Conservation (phyloP, 2,329 filamentous ascomycete species). For the Pyrenochaeta sp. region DNA sequence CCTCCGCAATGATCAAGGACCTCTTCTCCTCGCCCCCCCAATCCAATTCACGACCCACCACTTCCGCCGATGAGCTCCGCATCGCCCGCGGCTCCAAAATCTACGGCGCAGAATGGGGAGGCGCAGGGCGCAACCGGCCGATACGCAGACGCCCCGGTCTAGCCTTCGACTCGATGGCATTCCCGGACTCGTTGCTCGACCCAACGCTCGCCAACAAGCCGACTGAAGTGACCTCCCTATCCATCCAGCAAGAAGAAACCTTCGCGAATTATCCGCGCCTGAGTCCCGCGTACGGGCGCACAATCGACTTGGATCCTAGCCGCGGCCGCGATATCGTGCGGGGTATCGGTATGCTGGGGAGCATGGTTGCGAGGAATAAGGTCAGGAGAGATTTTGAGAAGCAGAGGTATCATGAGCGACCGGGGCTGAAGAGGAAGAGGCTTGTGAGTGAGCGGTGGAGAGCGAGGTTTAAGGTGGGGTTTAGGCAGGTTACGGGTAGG, state of each 20-base stretch:
- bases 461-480: slow-evolving; percentile 71
- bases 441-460: slow-evolving; percentile 73
- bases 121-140: slow-evolving; percentile 2
- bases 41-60: slow-evolving; percentile 4
- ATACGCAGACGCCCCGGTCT: slow-evolving; percentile 8
- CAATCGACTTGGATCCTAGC: slow-evolving; percentile 43
- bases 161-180: slow-evolving; percentile 28
- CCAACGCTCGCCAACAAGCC: slow-evolving; percentile 27
- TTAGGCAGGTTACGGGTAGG: slow-evolving; percentile 68
- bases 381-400: slow-evolving; percentile 62
- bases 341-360: slow-evolving; percentile 55
- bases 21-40: slow-evolving; percentile 22
- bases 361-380: slow-evolving; percentile 60
- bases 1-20: slow-evolving; percentile 30
- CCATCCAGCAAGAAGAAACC: slow-evolving; percentile 25
- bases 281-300: slow-evolving; percentile 51
- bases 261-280: slow-evolving; percentile 42
- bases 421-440: slow-evolving; percentile 79
- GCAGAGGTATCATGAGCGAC: slow-evolving; percentile 78
- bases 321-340: slow-evolving; percentile 56
- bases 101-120: slow-evolving; percentile 30
- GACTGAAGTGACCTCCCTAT: slow-evolving; percentile 15
- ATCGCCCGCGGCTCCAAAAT: slow-evolving; percentile 12
- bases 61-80: slow-evolving; percentile 9
- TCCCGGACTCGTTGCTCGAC: slow-evolving; percentile 19